Evolutionary conservation across 2,329 filamentous ascomycete species (phyloP).

Genomic region (Parafenestella ontariensis): DNA sequence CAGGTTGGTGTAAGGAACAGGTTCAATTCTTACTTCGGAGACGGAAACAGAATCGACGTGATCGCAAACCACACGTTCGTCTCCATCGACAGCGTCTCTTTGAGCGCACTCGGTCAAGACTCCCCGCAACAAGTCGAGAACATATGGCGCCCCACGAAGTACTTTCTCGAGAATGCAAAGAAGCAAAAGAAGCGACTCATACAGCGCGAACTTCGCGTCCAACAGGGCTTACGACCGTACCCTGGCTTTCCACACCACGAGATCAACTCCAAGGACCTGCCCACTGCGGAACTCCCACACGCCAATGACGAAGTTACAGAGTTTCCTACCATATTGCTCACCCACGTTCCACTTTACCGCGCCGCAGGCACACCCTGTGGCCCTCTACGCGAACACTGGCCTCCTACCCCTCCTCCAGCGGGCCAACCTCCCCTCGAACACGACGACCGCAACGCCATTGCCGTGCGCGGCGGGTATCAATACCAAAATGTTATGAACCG

Average conservation of each 20-base stretch:
- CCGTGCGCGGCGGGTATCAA: conserved; percentile 82
- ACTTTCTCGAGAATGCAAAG: conserved; percentile 76
- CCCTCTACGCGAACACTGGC: conserved; percentile 82
- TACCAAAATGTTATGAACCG: conserved; percentile 93
- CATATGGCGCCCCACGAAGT: conserved; percentile 77
- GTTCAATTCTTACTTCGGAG: conserved; percentile 88
- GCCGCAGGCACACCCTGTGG: conserved; percentile 85
- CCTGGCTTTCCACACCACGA: conserved; percentile 65
- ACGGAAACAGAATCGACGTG: conserved; percentile 88
- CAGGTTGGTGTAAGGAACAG: conserved; percentile 80
- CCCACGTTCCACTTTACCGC: conserved; percentile 89
- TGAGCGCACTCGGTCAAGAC: conserved; percentile 73
- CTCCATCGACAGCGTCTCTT: conserved; percentile 84
- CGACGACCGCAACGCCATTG: conserved; percentile 80
- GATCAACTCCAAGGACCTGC: conserved; percentile 61
- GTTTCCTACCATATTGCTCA: conserved; percentile 86
- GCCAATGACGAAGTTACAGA: conserved; percentile 60
- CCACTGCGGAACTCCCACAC: conserved; percentile 38
- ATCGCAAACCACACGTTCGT: conserved; percentile 96
- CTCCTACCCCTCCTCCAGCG: conserved; percentile 69
- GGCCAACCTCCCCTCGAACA: conserved; percentile 63
- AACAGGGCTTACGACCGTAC: conserved; percentile 66
- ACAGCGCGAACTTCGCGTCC: conserved; percentile 70
- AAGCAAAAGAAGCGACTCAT: conserved; percentile 71
- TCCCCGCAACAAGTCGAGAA: conserved; percentile 59